phyloP scores from a whole-genome alignment of 2,329 filamentous ascomycete genomes.

The Diaporthe vexans region DNA sequence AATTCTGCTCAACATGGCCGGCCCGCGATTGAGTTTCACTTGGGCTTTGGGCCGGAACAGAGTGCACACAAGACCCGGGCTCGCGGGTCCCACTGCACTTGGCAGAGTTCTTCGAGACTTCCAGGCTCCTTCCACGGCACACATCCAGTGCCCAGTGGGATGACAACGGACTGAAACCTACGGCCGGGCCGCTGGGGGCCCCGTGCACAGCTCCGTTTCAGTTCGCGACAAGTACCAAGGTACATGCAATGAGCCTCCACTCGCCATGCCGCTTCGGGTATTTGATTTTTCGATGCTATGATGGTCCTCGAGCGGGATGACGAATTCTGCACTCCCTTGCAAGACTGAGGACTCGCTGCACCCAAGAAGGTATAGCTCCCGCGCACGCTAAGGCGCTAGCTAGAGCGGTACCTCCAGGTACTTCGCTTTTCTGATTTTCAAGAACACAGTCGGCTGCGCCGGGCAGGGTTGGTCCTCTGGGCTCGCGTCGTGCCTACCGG shows the following conservation, averaged over 20 bases:
- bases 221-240: not conserved
- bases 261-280: not conserved
- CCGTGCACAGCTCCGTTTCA: conserved; percentile 22
- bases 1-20: not conserved
- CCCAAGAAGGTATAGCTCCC: too few species aligned
- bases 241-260: not conserved
- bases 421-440: too few species aligned
- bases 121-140: conserved; percentile 6
- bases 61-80: conserved; percentile 2
- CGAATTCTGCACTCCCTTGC: too few species aligned
- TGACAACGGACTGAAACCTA: conserved; percentile 24
- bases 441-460: too few species aligned
- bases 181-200: conserved; percentile 13
- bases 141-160: not conserved
- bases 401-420: too few species aligned
- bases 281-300: not conserved
- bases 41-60: conserved; percentile 5
- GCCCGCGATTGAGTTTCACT: conserved; percentile 12
- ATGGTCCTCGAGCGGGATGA: too few species aligned
- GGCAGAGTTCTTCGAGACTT: conserved; percentile 10
- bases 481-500: too few species aligned
- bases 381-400: too few species aligned
- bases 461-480: too few species aligned
- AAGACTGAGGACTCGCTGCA: too few species aligned
- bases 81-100: conserved; percentile 4